These are phyloP conservation scores for Gracilaria gracilis DNA, from an alignment of 23 red algal species.

Conservation along the genomic window DNA sequence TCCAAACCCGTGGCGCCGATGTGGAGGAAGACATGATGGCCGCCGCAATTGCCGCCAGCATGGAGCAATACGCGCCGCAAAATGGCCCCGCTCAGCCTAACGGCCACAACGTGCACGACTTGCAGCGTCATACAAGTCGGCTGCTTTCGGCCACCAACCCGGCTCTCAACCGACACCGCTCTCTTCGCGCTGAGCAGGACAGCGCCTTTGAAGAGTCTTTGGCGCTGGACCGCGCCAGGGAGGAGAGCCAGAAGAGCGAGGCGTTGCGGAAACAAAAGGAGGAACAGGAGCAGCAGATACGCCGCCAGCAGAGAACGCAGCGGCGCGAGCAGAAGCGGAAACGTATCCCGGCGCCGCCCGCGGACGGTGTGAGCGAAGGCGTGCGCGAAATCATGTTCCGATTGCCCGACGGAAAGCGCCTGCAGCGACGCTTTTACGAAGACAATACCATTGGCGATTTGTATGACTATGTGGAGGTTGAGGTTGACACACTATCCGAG, in stretches of 20 bases:
- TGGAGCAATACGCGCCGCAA: neutral
- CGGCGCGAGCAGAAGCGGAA: slow-evolving; percentile 46
- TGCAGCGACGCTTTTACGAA: slow-evolving; percentile 58
- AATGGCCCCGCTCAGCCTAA: neutral
- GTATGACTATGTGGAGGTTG: slow-evolving; percentile 51
- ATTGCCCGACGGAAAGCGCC: slow-evolving; percentile 47
- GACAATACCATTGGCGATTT: slow-evolving; percentile 55
- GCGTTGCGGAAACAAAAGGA: slow-evolving; percentile 17
- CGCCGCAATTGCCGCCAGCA: slow-evolving; percentile 46
- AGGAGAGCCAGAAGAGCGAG: slow-evolving; percentile 44
- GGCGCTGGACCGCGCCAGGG: slow-evolving; percentile 62
- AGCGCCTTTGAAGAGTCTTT: slow-evolving; percentile 52
- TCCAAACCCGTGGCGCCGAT: too few relatives aligned
- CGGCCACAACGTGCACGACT: slow-evolving; percentile 1
- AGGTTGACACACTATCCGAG: slow-evolving; percentile 39
- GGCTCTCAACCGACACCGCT: slow-evolving; percentile 39
- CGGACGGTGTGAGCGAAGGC: slow-evolving; percentile 3
- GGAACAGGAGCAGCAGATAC: slow-evolving; percentile 14
- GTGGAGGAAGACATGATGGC: slow-evolving; percentile 40
- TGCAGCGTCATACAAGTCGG: slow-evolving; percentile 45
- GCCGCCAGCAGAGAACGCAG: neutral
- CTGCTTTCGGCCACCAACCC: slow-evolving; percentile 59
- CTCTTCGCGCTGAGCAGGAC: slow-evolving; percentile 53
- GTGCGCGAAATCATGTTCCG: slow-evolving; percentile 48
- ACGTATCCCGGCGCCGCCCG: slow-evolving; percentile 26